phyloP scores from a whole-genome alignment of 768 basidiomycete genomes.

The Rhodotorula toruloides region DNA sequence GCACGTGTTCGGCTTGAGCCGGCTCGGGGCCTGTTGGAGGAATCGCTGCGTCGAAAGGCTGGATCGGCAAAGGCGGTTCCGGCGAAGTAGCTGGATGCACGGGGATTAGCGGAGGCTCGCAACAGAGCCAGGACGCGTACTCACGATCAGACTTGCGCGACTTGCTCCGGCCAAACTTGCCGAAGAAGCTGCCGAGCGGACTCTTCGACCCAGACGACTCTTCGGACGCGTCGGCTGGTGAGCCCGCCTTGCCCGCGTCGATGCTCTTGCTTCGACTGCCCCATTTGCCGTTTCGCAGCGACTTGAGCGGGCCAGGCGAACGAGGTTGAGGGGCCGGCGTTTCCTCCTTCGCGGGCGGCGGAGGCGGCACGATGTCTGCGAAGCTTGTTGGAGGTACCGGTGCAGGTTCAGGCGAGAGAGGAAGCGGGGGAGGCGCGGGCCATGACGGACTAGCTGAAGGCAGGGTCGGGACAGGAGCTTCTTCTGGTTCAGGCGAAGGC shows the following conservation, averaged over 20 bases:
- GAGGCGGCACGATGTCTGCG: not conserved
- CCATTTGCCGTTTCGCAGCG: constrained; percentile 20
- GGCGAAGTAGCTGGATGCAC: not conserved
- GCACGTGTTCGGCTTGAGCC: too few species aligned
- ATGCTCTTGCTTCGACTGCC: constrained; percentile 4
- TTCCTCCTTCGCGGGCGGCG: not conserved
- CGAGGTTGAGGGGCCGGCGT: not conserved
- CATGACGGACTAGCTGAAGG: constrained; percentile 7
- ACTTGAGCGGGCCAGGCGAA: constrained; percentile 9
- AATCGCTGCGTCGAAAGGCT: not conserved
- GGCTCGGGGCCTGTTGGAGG: not conserved
- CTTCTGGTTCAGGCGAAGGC: constrained; percentile 5
- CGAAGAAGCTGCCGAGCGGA: constrained; percentile 26
- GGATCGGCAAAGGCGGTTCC: constrained; percentile 2
- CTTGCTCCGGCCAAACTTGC: constrained; percentile 20
- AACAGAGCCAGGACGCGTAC: too few species aligned
- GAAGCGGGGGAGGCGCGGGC: constrained; percentile 9
- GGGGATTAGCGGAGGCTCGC: too few species aligned
- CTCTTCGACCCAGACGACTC: constrained; percentile 15
- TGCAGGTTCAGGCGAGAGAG: constrained; percentile 1
- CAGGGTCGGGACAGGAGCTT: constrained; percentile 1
- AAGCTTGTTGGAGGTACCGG: not conserved
- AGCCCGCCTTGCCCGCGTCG: constrained; percentile 1
- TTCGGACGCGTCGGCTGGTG: not conserved
- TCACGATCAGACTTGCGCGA: too few species aligned